phyloP scores from a whole-genome alignment of 345 rosid species.

The Nasturtium officinale region DNA sequence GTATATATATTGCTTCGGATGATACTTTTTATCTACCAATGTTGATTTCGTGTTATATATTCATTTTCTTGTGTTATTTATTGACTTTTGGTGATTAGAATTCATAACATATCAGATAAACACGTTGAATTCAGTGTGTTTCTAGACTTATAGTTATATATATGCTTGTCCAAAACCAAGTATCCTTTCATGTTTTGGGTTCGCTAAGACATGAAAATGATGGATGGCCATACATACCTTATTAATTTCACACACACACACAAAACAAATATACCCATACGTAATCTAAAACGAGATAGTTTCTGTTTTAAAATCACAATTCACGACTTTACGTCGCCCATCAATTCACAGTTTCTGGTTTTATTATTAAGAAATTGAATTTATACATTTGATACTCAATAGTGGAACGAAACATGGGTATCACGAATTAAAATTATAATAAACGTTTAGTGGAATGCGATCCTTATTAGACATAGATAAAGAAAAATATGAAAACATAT shows the following conservation, averaged over 20 bases:
- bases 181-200: not conserved
- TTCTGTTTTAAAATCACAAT: not conserved
- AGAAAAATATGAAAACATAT: not conserved
- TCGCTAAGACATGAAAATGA: not conserved
- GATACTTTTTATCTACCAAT: not conserved
- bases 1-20: conserved; percentile 19
- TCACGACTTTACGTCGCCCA: not conserved
- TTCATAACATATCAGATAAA: not conserved
- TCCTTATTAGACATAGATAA: not conserved
- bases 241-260: no score
- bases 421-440: no score
- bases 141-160: not conserved
- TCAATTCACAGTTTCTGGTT: no score
- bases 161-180: not conserved
- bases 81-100: not conserved
- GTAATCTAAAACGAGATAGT: not conserved
- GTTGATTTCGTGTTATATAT: conserved; percentile 4
- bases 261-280: no score
- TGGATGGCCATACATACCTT: not conserved
- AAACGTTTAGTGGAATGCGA: not conserved
- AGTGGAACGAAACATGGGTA: not conserved
- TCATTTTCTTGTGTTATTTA: not conserved
- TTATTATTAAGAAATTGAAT: no score
- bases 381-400: not conserved
- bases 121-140: not conserved